These are phyloP conservation scores for Sequoiadendron giganteum DNA, from an alignment of 75 land plant species.

Conservation along the genomic window DNA sequence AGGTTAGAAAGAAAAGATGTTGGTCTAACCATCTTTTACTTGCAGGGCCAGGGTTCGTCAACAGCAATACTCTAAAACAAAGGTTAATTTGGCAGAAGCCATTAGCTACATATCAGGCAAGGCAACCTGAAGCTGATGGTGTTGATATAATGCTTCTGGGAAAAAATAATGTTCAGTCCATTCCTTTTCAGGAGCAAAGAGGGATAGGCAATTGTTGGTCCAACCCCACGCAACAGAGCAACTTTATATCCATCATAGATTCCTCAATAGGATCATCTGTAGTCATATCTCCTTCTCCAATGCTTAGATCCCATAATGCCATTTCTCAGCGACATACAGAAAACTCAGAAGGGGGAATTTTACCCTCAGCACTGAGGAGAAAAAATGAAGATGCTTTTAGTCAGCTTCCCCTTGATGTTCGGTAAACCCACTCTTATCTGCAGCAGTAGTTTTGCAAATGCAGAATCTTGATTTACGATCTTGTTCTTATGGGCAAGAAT, in stretches of 20 bases:
- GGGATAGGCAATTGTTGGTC: not conserved
- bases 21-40: not conserved
- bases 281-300: not conserved
- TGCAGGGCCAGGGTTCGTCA: slow-evolving; percentile 9
- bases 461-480: slow-evolving; percentile 11
- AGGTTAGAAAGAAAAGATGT: slow-evolving; percentile 1
- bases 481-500: not conserved
- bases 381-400: not conserved
- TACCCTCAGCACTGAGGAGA: not conserved
- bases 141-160: not conserved
- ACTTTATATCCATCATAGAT: not conserved
- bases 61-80: slow-evolving; percentile 4
- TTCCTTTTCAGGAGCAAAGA: slow-evolving; percentile 5
- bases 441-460: not conserved
- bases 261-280: slow-evolving; percentile 1
- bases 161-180: not conserved
- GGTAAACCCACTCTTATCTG: not conserved
- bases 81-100: not conserved
- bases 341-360: not conserved
- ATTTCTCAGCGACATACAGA: not conserved
- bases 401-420: not conserved
- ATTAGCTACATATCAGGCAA: not conserved
- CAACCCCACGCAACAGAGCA: not conserved
- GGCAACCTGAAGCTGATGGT: not conserved
- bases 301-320: not conserved